Evolutionary conservation across 2,329 filamentous ascomycete species (phyloP), one percentile per base, ranked within the genome.

Genomic region (Macrophomina tecta): DNA sequence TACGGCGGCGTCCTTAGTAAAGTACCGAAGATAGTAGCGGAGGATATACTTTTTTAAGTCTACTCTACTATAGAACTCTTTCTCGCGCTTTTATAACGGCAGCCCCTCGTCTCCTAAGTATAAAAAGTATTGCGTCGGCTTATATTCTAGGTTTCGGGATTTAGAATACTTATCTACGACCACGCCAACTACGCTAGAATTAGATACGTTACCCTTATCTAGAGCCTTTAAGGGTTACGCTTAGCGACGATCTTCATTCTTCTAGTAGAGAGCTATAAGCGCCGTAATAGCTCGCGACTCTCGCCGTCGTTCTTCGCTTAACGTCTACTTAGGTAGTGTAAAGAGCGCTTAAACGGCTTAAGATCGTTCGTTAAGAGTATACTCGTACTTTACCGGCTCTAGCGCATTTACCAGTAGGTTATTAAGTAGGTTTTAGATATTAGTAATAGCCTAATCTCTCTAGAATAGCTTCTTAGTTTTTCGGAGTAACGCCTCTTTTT

Each of bases 21-120:
- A 23, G 8, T 48, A 14, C 45, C 45, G 45, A 48, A 48, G 45
- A 48, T 61, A 18, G 42, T 64, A 51, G 28, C 42, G 42, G 46
- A 49, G n/a, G 11, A 64, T 5, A 51, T 64, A 18, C 23, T 64
- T 64, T 46, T 64, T 64, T 14, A 64, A 64, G 42, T 52, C 60
- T 16, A 3, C 38, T 40, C 38, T 40, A 3, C 38, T 40, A 14
- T 40, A 40, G 38, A 40, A 40, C 38, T 40, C 38, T 40, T 40
- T 40, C 38, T 40, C 38, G 38, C 38, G 38, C 38, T 40, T 40
- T 3, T 40, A 3, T 3, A 3, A 40, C 38, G 38, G 38, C 3
- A 40, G 38, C 1, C 38, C 60, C 60, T 12, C 4, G n/a, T 64
- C 30, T 18, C 60, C 23, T 8, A 64, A 46, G 42, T 23, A 64